Evolutionary conservation across 1,139 yeast species (phyloP).

Genomic region (Blastobotrys raffinosifermentans): DNA sequence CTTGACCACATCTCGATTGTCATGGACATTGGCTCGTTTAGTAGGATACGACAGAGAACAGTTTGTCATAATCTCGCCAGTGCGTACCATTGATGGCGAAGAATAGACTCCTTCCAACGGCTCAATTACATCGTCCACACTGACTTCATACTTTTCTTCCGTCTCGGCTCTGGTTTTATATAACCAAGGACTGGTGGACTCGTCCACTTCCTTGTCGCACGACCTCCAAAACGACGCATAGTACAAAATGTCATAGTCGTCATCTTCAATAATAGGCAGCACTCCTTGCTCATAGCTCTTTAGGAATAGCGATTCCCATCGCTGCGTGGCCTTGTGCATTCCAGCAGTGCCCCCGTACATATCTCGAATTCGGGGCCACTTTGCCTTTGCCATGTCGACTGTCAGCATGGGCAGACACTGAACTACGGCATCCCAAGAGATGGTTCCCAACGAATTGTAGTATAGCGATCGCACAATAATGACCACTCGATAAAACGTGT

Average conservation of each 20-base stretch:
- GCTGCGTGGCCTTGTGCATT: slow-evolving; percentile 46
- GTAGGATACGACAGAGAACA: slow-evolving; percentile 15
- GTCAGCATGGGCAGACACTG: slow-evolving; percentile 35
- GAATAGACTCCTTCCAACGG: slow-evolving; percentile 18
- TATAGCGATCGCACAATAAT: slow-evolving; percentile 56
- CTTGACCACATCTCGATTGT: slow-evolving; percentile 18
- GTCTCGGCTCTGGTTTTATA: slow-evolving; percentile 32
- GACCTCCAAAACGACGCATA: slow-evolving; percentile 56
- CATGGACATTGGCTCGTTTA: neutral
- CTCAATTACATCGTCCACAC: slow-evolving; percentile 16
- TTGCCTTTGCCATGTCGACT: slow-evolving; percentile 40
- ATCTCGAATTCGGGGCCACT: slow-evolving; percentile 59
- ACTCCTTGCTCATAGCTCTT: slow-evolving; percentile 47
- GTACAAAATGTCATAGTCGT: slow-evolving; percentile 43
- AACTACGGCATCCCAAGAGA: slow-evolving; percentile 57
- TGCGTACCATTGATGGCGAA: slow-evolving; percentile 27
- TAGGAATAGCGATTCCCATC: slow-evolving; percentile 55
- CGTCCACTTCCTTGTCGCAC: slow-evolving; percentile 34
- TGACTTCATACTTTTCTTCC: slow-evolving; percentile 29
- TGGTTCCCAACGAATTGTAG: slow-evolving; percentile 36
- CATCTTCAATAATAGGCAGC: slow-evolving; percentile 39
- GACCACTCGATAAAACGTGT: slow-evolving; percentile 50
- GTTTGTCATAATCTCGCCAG: slow-evolving; percentile 22
- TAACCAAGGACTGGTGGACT: slow-evolving; percentile 32
- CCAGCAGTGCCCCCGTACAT: slow-evolving; percentile 50